Evolutionary conservation across 345 rosid genomes (phyloP).

Genomic region (Salix viminalis): DNA sequence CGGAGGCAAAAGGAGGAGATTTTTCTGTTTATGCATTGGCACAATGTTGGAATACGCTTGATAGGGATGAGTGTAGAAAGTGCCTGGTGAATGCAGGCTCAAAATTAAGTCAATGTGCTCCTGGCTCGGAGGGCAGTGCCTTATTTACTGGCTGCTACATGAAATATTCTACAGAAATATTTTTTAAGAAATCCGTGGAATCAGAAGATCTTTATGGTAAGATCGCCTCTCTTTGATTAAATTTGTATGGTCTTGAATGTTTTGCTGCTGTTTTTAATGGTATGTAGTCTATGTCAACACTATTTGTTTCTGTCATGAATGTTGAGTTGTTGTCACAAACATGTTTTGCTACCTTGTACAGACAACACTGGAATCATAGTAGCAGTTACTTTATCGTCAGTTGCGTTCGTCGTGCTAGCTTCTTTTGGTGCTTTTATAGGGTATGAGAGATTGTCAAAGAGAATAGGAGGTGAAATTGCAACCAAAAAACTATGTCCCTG

Average conservation of each 20-base stretch:
- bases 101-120: conserved; percentile 37
- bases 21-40: conserved; percentile 47
- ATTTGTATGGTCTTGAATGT: neutral
- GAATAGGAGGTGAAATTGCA: conserved; percentile 22
- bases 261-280: neutral
- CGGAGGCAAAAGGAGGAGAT: conserved; percentile 18
- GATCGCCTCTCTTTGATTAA: conserved; percentile 1
- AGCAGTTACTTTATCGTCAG: conserved; percentile 7
- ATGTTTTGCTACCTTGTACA: conserved; percentile 7
- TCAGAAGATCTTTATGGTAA: neutral
- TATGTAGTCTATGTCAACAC: neutral
- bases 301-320: neutral
- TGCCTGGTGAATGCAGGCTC: conserved; percentile 48
- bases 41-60: conserved; percentile 66
- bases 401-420: conserved; percentile 27
- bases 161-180: conserved; percentile 47
- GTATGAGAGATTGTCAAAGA: conserved; percentile 36
- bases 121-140: conserved; percentile 45
- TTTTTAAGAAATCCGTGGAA: conserved; percentile 24
- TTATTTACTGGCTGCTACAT: conserved; percentile 60
- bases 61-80: conserved; percentile 35
- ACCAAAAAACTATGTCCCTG: neutral
- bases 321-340: neutral
- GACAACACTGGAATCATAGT: neutral
- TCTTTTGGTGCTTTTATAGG: conserved; percentile 44